These are phyloP conservation scores for Nitzschia sp. DNA, from an alignment of 108 stramenopile species.

Conservation along the genomic window DNA sequence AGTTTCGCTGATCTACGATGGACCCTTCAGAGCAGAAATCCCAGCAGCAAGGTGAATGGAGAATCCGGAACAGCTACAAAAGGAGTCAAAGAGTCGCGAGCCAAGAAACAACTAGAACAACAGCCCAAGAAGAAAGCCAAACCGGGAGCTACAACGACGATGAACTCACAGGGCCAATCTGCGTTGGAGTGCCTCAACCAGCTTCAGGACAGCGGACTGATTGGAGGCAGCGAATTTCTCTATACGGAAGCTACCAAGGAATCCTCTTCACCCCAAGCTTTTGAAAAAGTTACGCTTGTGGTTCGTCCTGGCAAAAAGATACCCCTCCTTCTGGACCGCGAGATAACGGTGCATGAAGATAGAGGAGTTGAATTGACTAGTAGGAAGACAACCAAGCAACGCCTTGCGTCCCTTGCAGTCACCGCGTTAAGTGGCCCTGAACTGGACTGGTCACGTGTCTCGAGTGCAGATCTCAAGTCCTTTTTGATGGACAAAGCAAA, in stretches of 20 bases:
- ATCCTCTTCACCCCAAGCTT: neutral
- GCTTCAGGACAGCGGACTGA: constrained; percentile 36
- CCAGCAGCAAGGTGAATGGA: neutral
- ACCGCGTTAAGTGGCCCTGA: neutral
- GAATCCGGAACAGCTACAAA: neutral
- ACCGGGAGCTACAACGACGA: neutral
- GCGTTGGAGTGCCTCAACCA: constrained; percentile 45
- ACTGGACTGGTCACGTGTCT: neutral
- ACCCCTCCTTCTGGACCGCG: too few species aligned
- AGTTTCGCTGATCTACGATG: neutral
- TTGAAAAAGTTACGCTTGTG: neutral
- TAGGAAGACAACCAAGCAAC: constrained; percentile 7
- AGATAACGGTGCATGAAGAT: too few species aligned
- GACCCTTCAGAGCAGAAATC: neutral
- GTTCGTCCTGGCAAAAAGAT: neutral
- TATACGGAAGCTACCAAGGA: neutral
- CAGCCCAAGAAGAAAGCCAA: too few species aligned
- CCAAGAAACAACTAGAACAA: too few species aligned
- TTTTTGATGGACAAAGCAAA: too few species aligned
- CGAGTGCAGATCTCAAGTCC: too few species aligned
- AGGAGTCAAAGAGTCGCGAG: too few species aligned
- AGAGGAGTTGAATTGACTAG: too few species aligned
- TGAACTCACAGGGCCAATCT: constrained; percentile 33
- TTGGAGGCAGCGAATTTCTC: constrained; percentile 22
- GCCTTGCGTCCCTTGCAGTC: constrained; percentile 30